Evolutionary conservation across 1,284 basidiomycete species (phyloP).

Genomic region (Malassezia yamatoensis): DNA sequence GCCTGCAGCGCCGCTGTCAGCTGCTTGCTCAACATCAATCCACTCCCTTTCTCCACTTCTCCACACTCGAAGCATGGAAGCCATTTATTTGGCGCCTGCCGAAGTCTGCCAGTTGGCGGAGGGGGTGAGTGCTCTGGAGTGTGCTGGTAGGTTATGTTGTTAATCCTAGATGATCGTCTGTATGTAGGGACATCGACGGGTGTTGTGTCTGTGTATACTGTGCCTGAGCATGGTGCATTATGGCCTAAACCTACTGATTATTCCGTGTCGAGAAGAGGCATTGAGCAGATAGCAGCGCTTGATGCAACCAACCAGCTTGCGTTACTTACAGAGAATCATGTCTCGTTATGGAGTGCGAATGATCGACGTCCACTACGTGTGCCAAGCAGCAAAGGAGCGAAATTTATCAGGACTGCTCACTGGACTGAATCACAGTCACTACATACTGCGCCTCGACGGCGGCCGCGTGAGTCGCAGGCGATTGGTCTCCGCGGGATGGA

Average conservation of each 20-base stretch:
- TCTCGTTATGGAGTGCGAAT: background rate
- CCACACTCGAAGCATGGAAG: constrained; percentile 2
- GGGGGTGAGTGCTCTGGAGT: constrained; percentile 3
- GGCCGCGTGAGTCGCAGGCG: background rate
- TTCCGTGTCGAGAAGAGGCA: background rate
- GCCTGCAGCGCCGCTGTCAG: constrained; percentile 25
- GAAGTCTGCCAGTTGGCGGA: background rate
- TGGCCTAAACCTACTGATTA: background rate
- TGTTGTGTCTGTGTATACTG: constrained; percentile 19
- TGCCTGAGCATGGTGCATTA: constrained; percentile 9
- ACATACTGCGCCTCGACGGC: background rate
- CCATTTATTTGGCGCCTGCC: constrained; percentile 5
- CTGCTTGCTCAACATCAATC: constrained; percentile 30
- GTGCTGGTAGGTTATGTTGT: background rate
- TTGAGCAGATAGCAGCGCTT: constrained; percentile 8
- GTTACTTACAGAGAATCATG: background rate
- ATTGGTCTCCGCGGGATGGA: constrained; percentile 18
- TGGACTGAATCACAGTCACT: constrained; percentile 7
- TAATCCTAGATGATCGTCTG: constrained; percentile 14
- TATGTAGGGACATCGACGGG: constrained; percentile 31
- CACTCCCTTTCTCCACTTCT: background rate
- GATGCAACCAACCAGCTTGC: constrained; percentile 1
- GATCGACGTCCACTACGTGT: background rate
- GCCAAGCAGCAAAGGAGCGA: background rate
- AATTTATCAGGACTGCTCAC: background rate